phyloP scores from a whole-genome alignment of 1,139 yeast species.

The Debaryomycetaceae sp. region DNA sequence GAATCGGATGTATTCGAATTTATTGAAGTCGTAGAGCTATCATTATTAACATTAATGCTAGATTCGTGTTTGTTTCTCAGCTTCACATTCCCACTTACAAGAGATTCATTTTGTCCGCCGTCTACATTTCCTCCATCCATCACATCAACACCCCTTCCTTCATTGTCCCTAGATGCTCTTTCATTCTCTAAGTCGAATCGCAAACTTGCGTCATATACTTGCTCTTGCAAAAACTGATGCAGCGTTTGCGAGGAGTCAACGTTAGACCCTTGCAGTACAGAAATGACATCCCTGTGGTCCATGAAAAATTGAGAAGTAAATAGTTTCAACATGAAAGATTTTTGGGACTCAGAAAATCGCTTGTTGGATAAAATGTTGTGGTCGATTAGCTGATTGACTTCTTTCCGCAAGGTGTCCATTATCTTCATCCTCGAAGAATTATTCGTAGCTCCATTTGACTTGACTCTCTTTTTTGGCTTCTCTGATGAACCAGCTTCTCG shows the following conservation, averaged over 20 bases:
- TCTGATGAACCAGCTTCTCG: background rate
- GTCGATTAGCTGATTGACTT: slow-evolving; percentile 17
- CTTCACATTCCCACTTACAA: too few relatives aligned
- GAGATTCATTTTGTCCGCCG: too few relatives aligned
- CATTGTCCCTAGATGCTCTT: background rate
- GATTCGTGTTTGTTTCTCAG: background rate
- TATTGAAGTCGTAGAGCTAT: background rate
- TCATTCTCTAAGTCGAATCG: background rate
- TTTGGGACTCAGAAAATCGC: slow-evolving; percentile 14
- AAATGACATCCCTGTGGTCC: slow-evolving; percentile 16
- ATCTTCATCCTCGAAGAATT: background rate
- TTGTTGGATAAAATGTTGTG: slow-evolving; percentile 14
- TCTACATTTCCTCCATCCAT: background rate
- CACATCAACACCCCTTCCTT: background rate
- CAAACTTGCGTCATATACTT: background rate
- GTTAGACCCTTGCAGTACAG: background rate
- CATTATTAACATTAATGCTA: background rate
- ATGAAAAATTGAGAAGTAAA: slow-evolving; percentile 21
- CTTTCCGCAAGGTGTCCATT: slow-evolving; percentile 13
- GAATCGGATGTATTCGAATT: background rate
- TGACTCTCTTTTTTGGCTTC: background rate
- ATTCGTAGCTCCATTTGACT: background rate
- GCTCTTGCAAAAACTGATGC: background rate
- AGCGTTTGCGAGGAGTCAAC: background rate
- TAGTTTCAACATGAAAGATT: slow-evolving; percentile 18